Conservation (phyloP, 805 yeast species). For the Cyberlindnera petersonii region DNA sequence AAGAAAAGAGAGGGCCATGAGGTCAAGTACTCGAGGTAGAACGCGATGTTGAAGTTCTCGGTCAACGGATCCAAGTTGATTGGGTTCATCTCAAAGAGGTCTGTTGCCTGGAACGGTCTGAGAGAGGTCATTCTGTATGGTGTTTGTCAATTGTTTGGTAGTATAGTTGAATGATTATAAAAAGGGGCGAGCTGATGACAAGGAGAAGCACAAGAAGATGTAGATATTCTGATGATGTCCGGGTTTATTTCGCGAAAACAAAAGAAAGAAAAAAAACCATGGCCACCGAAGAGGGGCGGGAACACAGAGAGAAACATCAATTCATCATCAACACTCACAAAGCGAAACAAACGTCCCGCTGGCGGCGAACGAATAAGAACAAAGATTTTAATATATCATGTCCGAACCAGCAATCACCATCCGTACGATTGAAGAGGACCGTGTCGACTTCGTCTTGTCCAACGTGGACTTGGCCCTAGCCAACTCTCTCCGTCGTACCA, state of each 20-base stretch:
- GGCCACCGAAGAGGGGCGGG: no score
- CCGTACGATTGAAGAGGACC: slow-evolving; percentile 78
- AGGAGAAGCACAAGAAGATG: no score
- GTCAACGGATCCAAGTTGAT: slow-evolving; percentile 87
- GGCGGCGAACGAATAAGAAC: not conserved
- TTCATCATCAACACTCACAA: no score
- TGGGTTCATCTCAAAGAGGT: slow-evolving; percentile 65
- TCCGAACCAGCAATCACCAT: slow-evolving; percentile 73
- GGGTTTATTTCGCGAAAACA: no score
- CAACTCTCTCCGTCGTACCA: slow-evolving; percentile 84
- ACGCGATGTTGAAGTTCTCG: slow-evolving; percentile 82
- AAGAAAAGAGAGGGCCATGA: slow-evolving; percentile 89
- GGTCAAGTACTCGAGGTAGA: slow-evolving; percentile 77
- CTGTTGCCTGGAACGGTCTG: slow-evolving; percentile 83
- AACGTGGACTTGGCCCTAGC: slow-evolving; percentile 89
- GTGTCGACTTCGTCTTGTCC: slow-evolving; percentile 83
- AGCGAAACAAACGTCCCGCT: no score
- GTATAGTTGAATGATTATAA: no score
- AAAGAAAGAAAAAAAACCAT: no score
- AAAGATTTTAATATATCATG: not conserved
- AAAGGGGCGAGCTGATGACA: no score
- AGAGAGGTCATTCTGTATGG: slow-evolving; percentile 86
- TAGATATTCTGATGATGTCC: no score
- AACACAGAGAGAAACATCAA: no score
- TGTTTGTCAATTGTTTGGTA: no score